Evolutionary conservation across 164 flowering plant species (phyloP).

Genomic region (Aristolochia fimbriata): DNA sequence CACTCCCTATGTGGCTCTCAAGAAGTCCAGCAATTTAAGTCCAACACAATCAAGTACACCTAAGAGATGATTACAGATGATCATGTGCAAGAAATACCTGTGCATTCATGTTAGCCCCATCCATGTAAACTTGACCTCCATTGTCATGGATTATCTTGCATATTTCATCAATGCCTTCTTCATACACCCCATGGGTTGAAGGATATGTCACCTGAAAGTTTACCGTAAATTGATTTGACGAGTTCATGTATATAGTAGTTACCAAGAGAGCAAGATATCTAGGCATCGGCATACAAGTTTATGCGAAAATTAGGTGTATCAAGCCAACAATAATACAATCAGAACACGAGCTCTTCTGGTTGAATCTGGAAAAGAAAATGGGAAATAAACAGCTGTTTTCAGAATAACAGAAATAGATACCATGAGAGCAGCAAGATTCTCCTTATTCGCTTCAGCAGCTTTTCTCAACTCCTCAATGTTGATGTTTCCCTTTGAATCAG

Average conservation of each 20-base stretch:
- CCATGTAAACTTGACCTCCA: slow-evolving; percentile 99
- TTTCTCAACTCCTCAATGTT: slow-evolving; percentile 80
- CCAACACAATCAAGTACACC: no score
- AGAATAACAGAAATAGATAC: slow-evolving; percentile 20
- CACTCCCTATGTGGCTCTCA: no score
- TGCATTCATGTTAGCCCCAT: slow-evolving; percentile 99
- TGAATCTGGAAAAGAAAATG: no score
- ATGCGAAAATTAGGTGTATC: no score
- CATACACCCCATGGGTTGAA: slow-evolving; percentile 98
- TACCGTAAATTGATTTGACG: neutral
- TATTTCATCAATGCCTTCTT: slow-evolving; percentile 97
- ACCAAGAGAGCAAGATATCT: neutral
- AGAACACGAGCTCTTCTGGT: no score
- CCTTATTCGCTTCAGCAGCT: slow-evolving; percentile 87
- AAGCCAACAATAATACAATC: no score
- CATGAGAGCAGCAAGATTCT: slow-evolving; percentile 89
- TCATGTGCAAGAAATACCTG: slow-evolving; percentile 43
- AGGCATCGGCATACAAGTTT: no score
- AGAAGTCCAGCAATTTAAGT: no score
- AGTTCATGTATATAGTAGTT: neutral
- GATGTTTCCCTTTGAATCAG: slow-evolving; percentile 98
- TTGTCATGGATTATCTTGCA: slow-evolving; percentile 97
- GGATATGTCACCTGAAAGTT: slow-evolving; percentile 85
- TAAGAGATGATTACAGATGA: no score
- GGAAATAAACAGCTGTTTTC: no score